Percentiles rank a stretch among this genome's conserved stretches.
Conservation (phyloP, 345 rosid species). For the Aquilaria malaccensis region DNA sequence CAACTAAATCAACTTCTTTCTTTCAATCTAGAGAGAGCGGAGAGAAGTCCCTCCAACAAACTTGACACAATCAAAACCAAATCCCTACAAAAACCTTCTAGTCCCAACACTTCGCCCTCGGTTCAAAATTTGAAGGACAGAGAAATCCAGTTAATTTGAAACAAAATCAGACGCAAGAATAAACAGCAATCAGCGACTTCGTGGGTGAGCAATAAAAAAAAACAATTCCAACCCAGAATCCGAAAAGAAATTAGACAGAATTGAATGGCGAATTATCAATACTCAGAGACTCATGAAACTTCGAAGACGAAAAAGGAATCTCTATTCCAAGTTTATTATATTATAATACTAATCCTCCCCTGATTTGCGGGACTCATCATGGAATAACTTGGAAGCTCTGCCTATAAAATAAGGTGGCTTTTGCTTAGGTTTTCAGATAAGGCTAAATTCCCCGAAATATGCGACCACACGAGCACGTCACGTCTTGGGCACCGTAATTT, state of each 20-base stretch:
- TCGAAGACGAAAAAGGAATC: constrained; percentile 14
- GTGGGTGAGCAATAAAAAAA: too few species aligned
- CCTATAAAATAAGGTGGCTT: constrained; percentile 33
- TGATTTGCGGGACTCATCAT: constrained; percentile 35
- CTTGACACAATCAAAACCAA: too few species aligned
- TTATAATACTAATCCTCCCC: constrained; percentile 17
- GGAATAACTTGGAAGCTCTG: constrained; percentile 64
- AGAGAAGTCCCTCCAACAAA: too few species aligned
- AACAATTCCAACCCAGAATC: too few species aligned
- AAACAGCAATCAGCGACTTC: too few species aligned
- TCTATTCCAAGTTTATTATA: constrained; percentile 11
- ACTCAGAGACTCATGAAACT: constrained; percentile 16
- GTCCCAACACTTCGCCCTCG: constrained; percentile 2
- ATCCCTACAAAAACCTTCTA: neutral
- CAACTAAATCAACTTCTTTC: too few species aligned
- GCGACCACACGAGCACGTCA: constrained; percentile 38
- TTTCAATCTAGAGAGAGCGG: too few species aligned
- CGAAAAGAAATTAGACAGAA: too few species aligned
- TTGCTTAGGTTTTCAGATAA: constrained; percentile 21
- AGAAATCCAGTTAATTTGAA: constrained; percentile 15
- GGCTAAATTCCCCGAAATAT: constrained; percentile 39
- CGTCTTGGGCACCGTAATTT: constrained; percentile 15
- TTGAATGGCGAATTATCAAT: constrained; percentile 9
- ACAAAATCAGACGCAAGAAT: neutral
- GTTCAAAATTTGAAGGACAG: constrained; percentile 16